Conservation (phyloP, 441 rosid species). For the Erysimum cheiri region DNA sequence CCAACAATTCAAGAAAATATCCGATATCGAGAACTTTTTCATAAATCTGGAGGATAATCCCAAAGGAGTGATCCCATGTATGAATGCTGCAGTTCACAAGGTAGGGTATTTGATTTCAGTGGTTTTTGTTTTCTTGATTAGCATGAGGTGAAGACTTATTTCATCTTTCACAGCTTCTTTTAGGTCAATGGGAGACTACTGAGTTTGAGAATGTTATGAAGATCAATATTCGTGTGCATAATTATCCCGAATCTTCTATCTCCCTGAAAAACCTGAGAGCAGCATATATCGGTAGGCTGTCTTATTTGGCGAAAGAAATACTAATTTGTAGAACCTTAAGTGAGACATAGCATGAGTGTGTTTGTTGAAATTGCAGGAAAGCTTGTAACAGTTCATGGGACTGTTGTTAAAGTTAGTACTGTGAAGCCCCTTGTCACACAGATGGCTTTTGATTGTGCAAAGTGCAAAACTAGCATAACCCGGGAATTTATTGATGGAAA, state of each 20-base stretch:
- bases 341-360: constrained; percentile 15
- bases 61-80: constrained; percentile 75
- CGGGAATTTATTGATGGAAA: constrained; percentile 86
- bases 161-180: constrained; percentile 55
- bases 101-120: constrained; percentile 45
- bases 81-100: constrained; percentile 90
- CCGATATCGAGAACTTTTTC: constrained; percentile 63
- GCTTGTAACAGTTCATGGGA: constrained; percentile 92
- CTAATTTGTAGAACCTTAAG: neutral
- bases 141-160: constrained; percentile 19
- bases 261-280: constrained; percentile 91
- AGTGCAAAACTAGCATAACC: constrained; percentile 70
- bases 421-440: constrained; percentile 88
- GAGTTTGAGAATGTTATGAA: constrained; percentile 57
- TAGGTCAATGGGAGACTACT: constrained; percentile 48
- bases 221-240: constrained; percentile 79
- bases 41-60: constrained; percentile 70
- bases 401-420: constrained; percentile 88
- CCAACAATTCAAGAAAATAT: constrained; percentile 69
- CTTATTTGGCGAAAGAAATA: neutral
- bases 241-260: constrained; percentile 81
- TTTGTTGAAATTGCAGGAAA: constrained; percentile 65
- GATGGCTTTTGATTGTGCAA: constrained; percentile 79
- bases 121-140: constrained; percentile 26
- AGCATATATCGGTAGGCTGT: constrained; percentile 82